phyloP scores from a whole-genome alignment of 495 filamentous ascomycete genomes.

The Aeminium ludgeri region DNA sequence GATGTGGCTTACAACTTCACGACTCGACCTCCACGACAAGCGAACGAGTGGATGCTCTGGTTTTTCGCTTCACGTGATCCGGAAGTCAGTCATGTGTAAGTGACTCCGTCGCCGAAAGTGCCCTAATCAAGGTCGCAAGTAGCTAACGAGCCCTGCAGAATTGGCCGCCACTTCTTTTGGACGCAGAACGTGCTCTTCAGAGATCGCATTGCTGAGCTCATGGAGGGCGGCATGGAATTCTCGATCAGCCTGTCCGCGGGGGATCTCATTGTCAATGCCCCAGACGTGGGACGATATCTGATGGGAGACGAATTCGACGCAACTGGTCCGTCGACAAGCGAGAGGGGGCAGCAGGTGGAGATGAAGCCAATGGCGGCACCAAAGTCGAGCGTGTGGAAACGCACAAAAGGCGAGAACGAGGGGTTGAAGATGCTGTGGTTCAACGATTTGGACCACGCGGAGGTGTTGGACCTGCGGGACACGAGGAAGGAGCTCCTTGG shows the following conservation, averaged over 20 bases:
- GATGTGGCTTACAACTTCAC: slow-evolving; percentile 23
- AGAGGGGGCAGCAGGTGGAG: slow-evolving; percentile 5
- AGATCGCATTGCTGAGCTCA: slow-evolving; percentile 11
- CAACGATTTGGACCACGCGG: slow-evolving; percentile 45
- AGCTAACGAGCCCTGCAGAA: too few species aligned
- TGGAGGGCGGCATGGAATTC: slow-evolving; percentile 25
- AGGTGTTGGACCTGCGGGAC: slow-evolving; percentile 40
- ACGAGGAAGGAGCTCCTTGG: slow-evolving; percentile 21
- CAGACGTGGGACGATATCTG: slow-evolving; percentile 40
- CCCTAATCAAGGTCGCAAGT: too few species aligned
- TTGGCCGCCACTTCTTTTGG: slow-evolving; percentile 21
- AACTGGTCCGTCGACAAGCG: too few species aligned
- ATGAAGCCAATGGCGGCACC: too few species aligned
- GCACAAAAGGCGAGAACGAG: slow-evolving; percentile 27
- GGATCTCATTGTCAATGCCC: slow-evolving; percentile 50
- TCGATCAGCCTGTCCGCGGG: slow-evolving; percentile 38
- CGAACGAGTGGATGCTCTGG: slow-evolving; percentile 20
- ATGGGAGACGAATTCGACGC: slow-evolving; percentile 17
- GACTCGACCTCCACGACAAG: slow-evolving; percentile 10
- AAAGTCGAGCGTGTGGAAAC: slow-evolving; percentile 28
- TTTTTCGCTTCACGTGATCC: slow-evolving; percentile 19
- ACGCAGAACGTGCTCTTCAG: slow-evolving; percentile 20
- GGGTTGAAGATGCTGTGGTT: slow-evolving; percentile 48
- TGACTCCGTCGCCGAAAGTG: too few species aligned
- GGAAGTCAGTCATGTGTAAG: slow-evolving; percentile 12